Evolutionary conservation across 2,329 filamentous ascomycete species (phyloP).

Genomic region (Venturia asperata): DNA sequence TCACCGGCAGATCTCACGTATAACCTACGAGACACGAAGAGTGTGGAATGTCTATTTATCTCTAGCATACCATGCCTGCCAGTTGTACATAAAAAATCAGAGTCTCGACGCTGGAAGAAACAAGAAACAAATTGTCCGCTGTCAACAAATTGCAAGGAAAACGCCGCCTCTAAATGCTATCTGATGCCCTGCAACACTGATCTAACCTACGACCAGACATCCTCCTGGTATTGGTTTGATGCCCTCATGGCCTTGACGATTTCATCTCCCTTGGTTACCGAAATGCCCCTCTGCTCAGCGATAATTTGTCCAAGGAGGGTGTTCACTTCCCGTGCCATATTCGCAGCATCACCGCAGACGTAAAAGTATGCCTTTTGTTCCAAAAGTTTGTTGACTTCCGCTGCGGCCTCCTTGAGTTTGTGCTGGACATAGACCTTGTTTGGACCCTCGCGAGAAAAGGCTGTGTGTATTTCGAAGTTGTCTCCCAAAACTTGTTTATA

Average conservation of each 20-base stretch:
- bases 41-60: constrained; percentile 3
- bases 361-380: constrained; percentile 90
- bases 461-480: constrained; percentile 82
- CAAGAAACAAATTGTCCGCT: neutral
- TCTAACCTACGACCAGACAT: constrained; percentile 53
- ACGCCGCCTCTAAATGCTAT: neutral
- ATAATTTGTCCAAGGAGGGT: constrained; percentile 80
- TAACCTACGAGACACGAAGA: neutral
- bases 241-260: constrained; percentile 95
- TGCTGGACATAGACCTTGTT: constrained; percentile 98
- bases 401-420: constrained; percentile 71
- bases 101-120: neutral
- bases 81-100: neutral
- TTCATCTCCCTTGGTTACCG: constrained; percentile 85
- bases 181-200: constrained; percentile 1
- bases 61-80: neutral
- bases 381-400: constrained; percentile 81
- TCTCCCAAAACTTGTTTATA: constrained; percentile 79
- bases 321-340: constrained; percentile 95
- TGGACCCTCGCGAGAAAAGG: constrained; percentile 82
- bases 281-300: constrained; percentile 70
- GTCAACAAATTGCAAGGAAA: neutral
- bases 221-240: constrained; percentile 90
- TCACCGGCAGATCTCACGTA: neutral
- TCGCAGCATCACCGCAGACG: constrained; percentile 93